Evolutionary conservation across 805 yeast genomes (phyloP).

Genomic region (Candida lessepsii): DNA sequence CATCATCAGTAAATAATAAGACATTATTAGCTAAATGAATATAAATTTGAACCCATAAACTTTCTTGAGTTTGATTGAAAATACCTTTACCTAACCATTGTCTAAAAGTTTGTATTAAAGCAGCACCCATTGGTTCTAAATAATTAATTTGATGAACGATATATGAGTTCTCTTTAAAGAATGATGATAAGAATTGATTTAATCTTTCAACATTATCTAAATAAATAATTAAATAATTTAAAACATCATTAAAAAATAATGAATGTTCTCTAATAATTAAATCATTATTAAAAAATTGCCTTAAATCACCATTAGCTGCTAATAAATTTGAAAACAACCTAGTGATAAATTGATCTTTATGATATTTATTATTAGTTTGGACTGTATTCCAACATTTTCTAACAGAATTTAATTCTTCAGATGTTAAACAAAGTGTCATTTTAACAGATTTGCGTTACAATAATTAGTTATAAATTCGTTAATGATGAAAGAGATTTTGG

Average conservation of each 20-base stretch:
- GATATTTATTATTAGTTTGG: conserved; percentile 27
- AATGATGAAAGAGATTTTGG: background rate
- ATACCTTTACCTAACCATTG: conserved; percentile 32
- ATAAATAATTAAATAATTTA: conserved; percentile 31
- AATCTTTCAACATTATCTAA: conserved; percentile 28
- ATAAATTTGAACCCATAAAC: conserved; percentile 40
- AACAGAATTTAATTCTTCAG: conserved; percentile 16
- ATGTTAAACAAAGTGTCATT: conserved; percentile 15
- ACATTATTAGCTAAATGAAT: conserved; percentile 39
- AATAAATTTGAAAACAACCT: conserved; percentile 34
- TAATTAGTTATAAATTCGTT: conserved; percentile 4
- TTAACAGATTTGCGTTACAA: background rate
- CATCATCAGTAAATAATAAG: conserved; percentile 25
- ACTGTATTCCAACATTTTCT: conserved; percentile 36
- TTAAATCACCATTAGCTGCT: conserved; percentile 28
- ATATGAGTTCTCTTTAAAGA: conserved; percentile 29
- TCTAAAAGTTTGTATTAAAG: conserved; percentile 36
- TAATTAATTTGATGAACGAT: conserved; percentile 27
- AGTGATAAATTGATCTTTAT: conserved; percentile 30
- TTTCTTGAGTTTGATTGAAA: conserved; percentile 32
- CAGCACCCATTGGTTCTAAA: conserved; percentile 43
- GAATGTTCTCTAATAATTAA: conserved; percentile 29
- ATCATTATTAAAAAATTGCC: conserved; percentile 20
- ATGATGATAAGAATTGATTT: conserved; percentile 33
- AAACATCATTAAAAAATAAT: conserved; percentile 35